Evolutionary conservation across 352 stramenopile species (phyloP), one percentile per base, ranked within the genome.

Genomic region (Globisporangium spiculum): DNA sequence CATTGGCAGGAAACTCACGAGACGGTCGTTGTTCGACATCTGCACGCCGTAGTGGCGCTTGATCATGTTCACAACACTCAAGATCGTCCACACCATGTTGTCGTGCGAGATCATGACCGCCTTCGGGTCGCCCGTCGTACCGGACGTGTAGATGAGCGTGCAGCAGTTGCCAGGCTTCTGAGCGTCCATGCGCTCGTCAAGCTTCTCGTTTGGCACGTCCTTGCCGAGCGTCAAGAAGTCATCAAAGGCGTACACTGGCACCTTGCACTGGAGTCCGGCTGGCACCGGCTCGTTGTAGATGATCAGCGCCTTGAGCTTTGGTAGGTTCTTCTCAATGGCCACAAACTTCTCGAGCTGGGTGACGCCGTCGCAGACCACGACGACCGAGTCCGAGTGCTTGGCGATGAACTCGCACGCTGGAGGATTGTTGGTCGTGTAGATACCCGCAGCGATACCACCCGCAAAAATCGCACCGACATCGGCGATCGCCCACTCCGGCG

Each of bases 31-130:
- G 69, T 89, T 90, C 73, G 74, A 62, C 65, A 95, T 82, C 26
- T 87, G 24, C 54, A 86, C 54, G 59, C 77, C 76, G 60, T 86
- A 86, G 66, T 86, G 81, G 48, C 71, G 74, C 66, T 90, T 79
- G 52, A 94, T 75, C 77, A 89, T 86, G 36, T 60, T 69, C 3
- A 89, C 63, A 64, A 96, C 83, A 56, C 76, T 84, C 46, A 74
- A 63, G 58, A 92, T 87, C 24, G 87, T 97, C 88, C 87, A 97
- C 6, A 86, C 86, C 14, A 98, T 78, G 75, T 98, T 98, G 78
- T 98, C 94, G 81, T 99, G 92, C 56, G 89, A 97, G 66, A 99
- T 94, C 95, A 98, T 98, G 30, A 98, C 96, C 27, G 92, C 95
- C 80, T 99, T 99, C n/a, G 96, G 96, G 68, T 91, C 75, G 34